Percentiles rank a stretch among this genome's conserved stretches.
Evolutionary conservation across 2,329 filamentous ascomycete genomes (phyloP).

Genomic region (Pyrenophora seminiperda): DNA sequence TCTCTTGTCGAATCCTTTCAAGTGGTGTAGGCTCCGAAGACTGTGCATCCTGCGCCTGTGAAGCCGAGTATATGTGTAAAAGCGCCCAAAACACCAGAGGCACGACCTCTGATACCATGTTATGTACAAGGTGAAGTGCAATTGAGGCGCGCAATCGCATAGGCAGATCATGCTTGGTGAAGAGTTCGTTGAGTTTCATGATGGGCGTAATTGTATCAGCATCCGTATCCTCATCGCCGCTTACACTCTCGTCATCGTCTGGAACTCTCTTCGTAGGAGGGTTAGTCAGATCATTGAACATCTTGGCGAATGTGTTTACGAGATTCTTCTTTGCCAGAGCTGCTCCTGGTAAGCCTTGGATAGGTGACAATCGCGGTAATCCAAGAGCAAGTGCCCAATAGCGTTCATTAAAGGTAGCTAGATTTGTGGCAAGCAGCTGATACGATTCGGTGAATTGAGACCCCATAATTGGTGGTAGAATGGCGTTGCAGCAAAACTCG

Average conservation of each 20-base stretch:
- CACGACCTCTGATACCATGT: constrained; percentile 35
- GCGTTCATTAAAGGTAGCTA: constrained; percentile 61
- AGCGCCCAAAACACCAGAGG: constrained; percentile 44
- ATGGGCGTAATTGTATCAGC: constrained; percentile 42
- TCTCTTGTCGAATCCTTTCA: constrained; percentile 35
- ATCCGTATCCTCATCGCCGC: constrained; percentile 42
- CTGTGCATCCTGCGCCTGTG: constrained; percentile 12
- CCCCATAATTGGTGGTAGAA: constrained; percentile 56
- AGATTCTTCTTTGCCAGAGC: constrained; percentile 43
- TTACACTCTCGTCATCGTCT: constrained; percentile 42
- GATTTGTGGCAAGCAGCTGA: constrained; percentile 54
- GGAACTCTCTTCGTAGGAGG: constrained; percentile 34
- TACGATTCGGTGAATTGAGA: constrained; percentile 57
- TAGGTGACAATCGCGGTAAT: constrained; percentile 60
- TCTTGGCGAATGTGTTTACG: constrained; percentile 31
- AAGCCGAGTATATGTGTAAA: constrained; percentile 34
- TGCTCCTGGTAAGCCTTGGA: constrained; percentile 51
- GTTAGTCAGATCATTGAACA: constrained; percentile 36
- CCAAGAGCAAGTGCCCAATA: constrained; percentile 62
- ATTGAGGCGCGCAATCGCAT: constrained; percentile 38
- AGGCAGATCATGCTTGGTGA: constrained; percentile 35
- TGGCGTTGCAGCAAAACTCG: constrained; percentile 61
- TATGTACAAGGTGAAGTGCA: constrained; percentile 37
- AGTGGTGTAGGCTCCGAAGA: constrained; percentile 22
- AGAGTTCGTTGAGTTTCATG: constrained; percentile 39